Base-by-base conservation (phyloP, 2,329 filamentous ascomycete genomes). In the Fusarium verticillioides region DNA sequence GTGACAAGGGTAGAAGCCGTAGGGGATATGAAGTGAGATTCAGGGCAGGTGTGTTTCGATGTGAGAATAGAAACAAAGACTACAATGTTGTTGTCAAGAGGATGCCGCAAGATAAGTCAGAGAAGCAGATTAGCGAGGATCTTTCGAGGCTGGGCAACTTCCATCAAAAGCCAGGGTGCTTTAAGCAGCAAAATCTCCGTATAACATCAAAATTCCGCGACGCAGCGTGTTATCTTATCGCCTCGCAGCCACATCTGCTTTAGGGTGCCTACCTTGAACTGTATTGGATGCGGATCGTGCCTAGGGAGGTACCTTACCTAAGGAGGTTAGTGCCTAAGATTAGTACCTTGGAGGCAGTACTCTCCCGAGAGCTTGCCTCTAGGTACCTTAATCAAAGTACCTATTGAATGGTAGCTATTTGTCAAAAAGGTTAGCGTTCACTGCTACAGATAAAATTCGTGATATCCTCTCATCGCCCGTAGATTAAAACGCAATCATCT, bases 221-320 rank as follows among this genome's bases (percentile, higher is more conserved):
- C 19, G 32, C 34, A 47, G 53, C 65, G 58, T 37, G 61, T 76
- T 79, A 79, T 79, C 77, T 79, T 77, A 79, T 79, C 77, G 52
- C 52, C n/a, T 18, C 8, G 26, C 40, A 59, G 66, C 40, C 43
- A 64, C 50, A 49, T 40, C 28, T 26, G 23, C n/a, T 47, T 34
- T 19, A 19, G 15, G 30, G n/a, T 44, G 46, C 46, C 34, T 30
- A 32, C 32, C 32, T 32, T 32, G 13, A 32, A 32, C 32, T 34
- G 32, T 30, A 30, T 49, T 49, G 21, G 21, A 30, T n/a, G 46
- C 28, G 28, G 44, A 28, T 47, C 26, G 28, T 32, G 28, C 30
- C 21, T 49, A 9, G 12, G 10, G 32, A 9, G 12, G 10, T 12
- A 18, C 19, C 44, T 30, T 30, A 30, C 44, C 44, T 30, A 30